These are phyloP conservation scores for Malassezia restricta DNA, from an alignment of 1,284 basidiomycete genomes.

Conservation along the genomic window DNA sequence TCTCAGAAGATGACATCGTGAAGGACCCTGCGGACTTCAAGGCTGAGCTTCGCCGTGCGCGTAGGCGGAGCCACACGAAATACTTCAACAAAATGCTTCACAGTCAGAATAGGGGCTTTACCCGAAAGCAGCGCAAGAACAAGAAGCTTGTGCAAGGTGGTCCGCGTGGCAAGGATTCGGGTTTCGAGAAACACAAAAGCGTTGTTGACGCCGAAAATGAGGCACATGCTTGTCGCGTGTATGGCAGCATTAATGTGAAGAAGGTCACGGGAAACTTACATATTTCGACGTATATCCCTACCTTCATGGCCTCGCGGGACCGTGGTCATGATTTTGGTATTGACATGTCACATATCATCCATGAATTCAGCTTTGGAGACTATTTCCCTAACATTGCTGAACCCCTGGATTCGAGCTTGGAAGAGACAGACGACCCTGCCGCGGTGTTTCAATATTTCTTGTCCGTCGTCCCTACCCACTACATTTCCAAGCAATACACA, in stretches of 20 bases:
- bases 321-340: neutral
- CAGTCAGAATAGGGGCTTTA: constrained; percentile 18
- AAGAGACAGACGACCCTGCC: constrained; percentile 63
- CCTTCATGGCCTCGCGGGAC: constrained; percentile 47
- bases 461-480: constrained; percentile 84
- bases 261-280: constrained; percentile 63
- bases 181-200: constrained; percentile 41
- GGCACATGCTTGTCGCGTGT: constrained; percentile 64
- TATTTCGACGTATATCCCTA: constrained; percentile 49
- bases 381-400: constrained; percentile 91
- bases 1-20: constrained; percentile 63
- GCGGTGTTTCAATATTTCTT: constrained; percentile 76
- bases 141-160: constrained; percentile 45
- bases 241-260: constrained; percentile 71
- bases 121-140: constrained; percentile 7
- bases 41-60: neutral
- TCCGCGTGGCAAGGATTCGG: constrained; percentile 48
- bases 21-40: constrained; percentile 63
- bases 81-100: constrained; percentile 1
- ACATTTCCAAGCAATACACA: constrained; percentile 50
- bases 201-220: constrained; percentile 24
- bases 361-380: constrained; percentile 91
- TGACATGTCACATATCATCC: constrained; percentile 87
- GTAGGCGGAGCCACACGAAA: neutral
- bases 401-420: constrained; percentile 66